These are phyloP conservation scores for Corynespora cassiicola DNA, from an alignment of 2,329 filamentous ascomycete genomes.

Conservation along the genomic window DNA sequence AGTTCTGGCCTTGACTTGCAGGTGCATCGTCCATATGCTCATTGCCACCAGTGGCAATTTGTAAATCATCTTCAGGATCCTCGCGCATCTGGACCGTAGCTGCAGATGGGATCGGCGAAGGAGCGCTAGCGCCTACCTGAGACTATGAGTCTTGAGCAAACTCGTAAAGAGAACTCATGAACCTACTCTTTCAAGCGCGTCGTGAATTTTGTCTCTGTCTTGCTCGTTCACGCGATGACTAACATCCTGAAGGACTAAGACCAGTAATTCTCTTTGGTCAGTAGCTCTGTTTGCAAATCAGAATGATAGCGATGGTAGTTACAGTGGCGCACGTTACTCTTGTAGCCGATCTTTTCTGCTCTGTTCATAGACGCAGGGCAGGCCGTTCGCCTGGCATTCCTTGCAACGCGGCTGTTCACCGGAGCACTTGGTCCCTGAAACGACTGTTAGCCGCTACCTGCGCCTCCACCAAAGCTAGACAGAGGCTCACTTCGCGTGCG, in stretches of 20 bases:
- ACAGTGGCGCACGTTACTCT: constrained; percentile 28
- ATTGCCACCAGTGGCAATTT: no score
- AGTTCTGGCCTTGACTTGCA: no score
- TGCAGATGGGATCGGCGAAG: no score
- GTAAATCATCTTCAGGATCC: no score
- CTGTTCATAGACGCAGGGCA: constrained; percentile 29
- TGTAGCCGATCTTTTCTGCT: constrained; percentile 29
- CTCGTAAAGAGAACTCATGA: no score
- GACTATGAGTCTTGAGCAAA: no score
- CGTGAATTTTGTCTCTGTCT: constrained; percentile 23
- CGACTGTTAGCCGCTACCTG: not conserved
- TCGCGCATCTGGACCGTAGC: no score
- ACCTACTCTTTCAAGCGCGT: constrained; percentile 25
- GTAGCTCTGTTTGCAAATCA: constrained; percentile 20
- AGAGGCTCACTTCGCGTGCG: no score
- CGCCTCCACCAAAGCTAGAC: no score
- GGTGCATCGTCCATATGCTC: no score
- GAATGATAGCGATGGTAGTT: no score
- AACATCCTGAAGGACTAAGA: constrained; percentile 23
- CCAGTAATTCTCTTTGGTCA: constrained; percentile 23
- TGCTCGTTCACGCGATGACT: constrained; percentile 16
- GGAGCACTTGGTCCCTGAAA: constrained; percentile 32
- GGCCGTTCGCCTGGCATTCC: constrained; percentile 19
- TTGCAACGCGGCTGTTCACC: constrained; percentile 26
- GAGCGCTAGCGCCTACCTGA: no score